These are phyloP conservation scores for Williopsis jadinii DNA, from an alignment of 1,139 yeast species.

Conservation along the genomic window DNA sequence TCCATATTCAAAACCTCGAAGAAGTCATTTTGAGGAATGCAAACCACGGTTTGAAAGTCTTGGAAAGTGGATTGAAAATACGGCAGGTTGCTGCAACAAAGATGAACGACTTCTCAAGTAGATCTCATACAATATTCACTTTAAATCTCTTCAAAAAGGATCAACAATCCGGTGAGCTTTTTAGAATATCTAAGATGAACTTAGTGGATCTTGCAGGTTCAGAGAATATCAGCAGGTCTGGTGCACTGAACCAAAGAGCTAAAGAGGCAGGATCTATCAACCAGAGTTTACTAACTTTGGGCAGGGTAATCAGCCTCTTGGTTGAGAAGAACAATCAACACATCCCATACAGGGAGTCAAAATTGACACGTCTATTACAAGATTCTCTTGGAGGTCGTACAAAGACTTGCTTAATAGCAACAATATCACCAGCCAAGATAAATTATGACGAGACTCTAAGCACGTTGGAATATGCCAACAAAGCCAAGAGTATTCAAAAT, in stretches of 20 bases:
- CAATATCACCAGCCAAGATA: constrained; percentile 59
- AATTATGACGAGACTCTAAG: constrained; percentile 58
- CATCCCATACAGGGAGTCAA: constrained; percentile 61
- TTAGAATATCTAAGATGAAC: constrained; percentile 60
- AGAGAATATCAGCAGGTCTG: constrained; percentile 58
- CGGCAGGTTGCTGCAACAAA: constrained; percentile 65
- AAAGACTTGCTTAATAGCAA: constrained; percentile 57
- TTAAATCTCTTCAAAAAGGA: constrained; percentile 46
- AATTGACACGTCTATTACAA: constrained; percentile 53
- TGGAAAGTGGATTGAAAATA: constrained; percentile 48
- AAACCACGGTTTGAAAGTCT: constrained; percentile 43
- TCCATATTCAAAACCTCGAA: constrained; percentile 47
- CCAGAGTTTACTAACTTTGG: constrained; percentile 57
- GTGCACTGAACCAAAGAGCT: constrained; percentile 50
- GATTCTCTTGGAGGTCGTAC: constrained; percentile 66
- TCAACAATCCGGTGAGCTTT: constrained; percentile 30
- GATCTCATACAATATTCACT: constrained; percentile 71
- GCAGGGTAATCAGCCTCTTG: constrained; percentile 55
- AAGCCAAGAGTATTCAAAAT: constrained; percentile 58
- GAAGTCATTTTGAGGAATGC: constrained; percentile 49
- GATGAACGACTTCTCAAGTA: constrained; percentile 60
- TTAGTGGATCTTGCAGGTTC: constrained; percentile 78
- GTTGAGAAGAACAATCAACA: constrained; percentile 41
- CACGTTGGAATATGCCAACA: constrained; percentile 59
- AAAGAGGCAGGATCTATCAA: constrained; percentile 67